A percentile compares a stretch with the other conserved stretches of the same genome.
phyloP scores from a whole-genome alignment of 106 monocot genomes.

The Triglochin maritima region DNA sequence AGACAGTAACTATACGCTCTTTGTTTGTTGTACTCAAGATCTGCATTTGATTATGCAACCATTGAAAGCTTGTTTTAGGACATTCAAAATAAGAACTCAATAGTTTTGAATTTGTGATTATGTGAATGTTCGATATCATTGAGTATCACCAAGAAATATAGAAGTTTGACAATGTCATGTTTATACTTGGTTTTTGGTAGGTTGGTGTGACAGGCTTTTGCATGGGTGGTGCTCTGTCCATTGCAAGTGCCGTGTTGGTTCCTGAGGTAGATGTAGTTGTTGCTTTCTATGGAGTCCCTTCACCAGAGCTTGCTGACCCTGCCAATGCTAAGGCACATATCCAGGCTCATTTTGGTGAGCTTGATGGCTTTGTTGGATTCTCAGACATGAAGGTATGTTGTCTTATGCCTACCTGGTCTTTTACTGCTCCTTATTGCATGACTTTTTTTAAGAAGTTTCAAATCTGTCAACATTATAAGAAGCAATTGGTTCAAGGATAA shows the following conservation, averaged over 20 bases:
- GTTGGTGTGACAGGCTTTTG: conserved; percentile 90
- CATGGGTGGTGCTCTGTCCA: conserved; percentile 91
- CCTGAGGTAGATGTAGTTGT: conserved; percentile 91
- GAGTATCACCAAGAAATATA: too few relatives aligned
- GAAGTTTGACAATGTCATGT: too few relatives aligned
- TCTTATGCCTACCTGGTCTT: conserved; percentile 1
- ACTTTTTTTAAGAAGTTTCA: neutral
- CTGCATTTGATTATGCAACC: neutral
- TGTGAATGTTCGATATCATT: too few relatives aligned
- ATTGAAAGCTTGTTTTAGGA: neutral
- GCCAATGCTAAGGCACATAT: conserved; percentile 59
- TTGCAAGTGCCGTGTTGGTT: conserved; percentile 77
- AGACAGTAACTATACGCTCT: too few relatives aligned
- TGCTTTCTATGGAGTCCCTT: conserved; percentile 79
- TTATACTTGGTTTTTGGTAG: conserved; percentile 17
- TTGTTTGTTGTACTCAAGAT: neutral
- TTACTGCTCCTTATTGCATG: neutral
- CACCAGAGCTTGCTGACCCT: conserved; percentile 79
- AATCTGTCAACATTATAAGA: neutral
- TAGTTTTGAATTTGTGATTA: neutral
- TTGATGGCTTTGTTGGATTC: conserved; percentile 71
- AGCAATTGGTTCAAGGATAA: too few relatives aligned
- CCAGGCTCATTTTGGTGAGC: conserved; percentile 95
- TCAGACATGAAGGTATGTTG: conserved; percentile 72
- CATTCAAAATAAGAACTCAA: neutral